Evolutionary conservation across 1,284 basidiomycete species (phyloP), one percentile per base, ranked within the genome.

Genomic region (Phylloporus sp.): DNA sequence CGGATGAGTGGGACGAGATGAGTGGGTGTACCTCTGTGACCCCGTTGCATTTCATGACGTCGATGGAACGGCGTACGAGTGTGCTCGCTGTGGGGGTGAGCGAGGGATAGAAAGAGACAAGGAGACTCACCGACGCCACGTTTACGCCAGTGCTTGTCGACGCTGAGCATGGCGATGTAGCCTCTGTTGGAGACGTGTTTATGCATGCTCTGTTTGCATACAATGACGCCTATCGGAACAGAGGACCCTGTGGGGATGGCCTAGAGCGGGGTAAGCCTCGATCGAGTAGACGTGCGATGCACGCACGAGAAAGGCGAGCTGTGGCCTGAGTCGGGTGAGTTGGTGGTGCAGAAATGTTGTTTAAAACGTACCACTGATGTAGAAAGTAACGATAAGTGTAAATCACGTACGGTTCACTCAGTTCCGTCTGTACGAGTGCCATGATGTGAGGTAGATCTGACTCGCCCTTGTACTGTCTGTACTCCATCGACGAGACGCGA

Each of bases 151-250:
- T 81, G 77, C 75, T 88, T 89, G 77, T 86, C 85, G 29, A 97
- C 95, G 69, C 92, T 94, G 60, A 99, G 86, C 98, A 99, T 99
- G 34, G 96, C 97, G 64, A 99, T 98, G 75, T 99, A 99, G 6
- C 97, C 97, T 71, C 97, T 81, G 78, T 95, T 93, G 7, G 88
- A 82, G 60, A 84, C 81, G 69, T 91, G 87, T 65, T 84, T 83
- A 77, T 98, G 96, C 73, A 86, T 82, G 70, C 95, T 95, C 76
- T 97, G 93, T 81, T 98, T 98, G 85, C 95, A 96, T 32, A 99
- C 92, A 64, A 99, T 93, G 7, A 95, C 94, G 26, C 95, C 97
- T 68, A 98, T 87, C 17, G 95, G 91, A 28, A 80, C 77, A 50
- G 83, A 71, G 22, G 84, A 79, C 61, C 84, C 83, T 63, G 79